Percentiles rank a stretch among this genome's conserved stretches.
phyloP scores from a whole-genome alignment of 257 asterid species.

The Nicotiana paniculata region DNA sequence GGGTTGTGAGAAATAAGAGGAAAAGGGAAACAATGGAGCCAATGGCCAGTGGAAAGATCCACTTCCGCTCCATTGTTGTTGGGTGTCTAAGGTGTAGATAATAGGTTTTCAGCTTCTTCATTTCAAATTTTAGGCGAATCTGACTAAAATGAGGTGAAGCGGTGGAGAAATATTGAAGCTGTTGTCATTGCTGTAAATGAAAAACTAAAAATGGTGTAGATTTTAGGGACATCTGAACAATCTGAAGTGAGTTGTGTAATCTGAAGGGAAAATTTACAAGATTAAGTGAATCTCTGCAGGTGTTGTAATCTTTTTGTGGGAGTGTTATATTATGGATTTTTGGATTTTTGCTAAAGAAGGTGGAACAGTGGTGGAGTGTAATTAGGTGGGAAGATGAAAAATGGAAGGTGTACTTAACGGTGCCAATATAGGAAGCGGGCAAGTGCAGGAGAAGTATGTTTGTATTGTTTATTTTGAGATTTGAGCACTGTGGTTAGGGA shows the following conservation, averaged over 20 bases:
- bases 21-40: constrained; percentile 60
- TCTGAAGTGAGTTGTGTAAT: not conserved
- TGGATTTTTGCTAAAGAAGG: not conserved
- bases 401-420: not conserved
- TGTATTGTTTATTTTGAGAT: not conserved
- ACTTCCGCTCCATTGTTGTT: constrained; percentile 62
- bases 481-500: not conserved
- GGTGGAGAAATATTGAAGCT: no score
- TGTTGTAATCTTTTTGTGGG: not conserved
- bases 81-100: constrained; percentile 66
- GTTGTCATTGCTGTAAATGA: no score
- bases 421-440: not conserved
- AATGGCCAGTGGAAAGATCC: constrained; percentile 83
- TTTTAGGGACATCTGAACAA: no score
- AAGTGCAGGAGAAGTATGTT: not conserved
- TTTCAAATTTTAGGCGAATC: not conserved
- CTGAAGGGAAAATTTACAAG: not conserved
- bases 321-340: not conserved
- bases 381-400: not conserved
- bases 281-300: not conserved
- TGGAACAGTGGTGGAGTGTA: not conserved
- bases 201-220: no score
- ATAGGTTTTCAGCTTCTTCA: constrained; percentile 86
- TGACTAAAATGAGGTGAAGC: no score
- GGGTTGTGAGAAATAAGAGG: constrained; percentile 58